These are phyloP conservation scores for Plantago ovata DNA, from an alignment of 257 asterid genomes.

Conservation along the genomic window DNA sequence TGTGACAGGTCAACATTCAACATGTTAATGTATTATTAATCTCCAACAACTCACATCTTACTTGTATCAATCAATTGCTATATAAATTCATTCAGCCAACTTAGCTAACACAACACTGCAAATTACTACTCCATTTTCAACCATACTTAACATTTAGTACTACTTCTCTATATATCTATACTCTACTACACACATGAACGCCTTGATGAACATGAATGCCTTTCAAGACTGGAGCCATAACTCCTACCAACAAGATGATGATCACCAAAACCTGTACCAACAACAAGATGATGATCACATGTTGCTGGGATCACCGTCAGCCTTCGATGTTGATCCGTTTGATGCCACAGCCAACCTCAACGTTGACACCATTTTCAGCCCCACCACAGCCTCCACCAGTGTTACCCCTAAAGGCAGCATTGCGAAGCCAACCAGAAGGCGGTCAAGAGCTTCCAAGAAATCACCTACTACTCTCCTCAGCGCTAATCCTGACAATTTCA, in stretches of 20 bases:
- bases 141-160: background rate
- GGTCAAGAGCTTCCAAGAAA: conserved; percentile 40
- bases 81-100: background rate
- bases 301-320: conserved; percentile 14
- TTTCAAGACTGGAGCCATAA: conserved; percentile 22
- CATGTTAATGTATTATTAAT: background rate
- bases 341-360: background rate
- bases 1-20: conserved; percentile 31
- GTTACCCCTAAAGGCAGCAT: conserved; percentile 14
- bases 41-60: background rate
- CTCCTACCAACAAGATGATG: conserved; percentile 12
- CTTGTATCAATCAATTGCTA: background rate
- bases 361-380: background rate
- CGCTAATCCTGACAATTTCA: conserved; percentile 40
- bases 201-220: conserved; percentile 23
- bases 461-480: conserved; percentile 35
- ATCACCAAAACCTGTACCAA: no score
- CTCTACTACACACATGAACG: background rate
- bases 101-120: no score
- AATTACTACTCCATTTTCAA: no score
- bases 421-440: conserved; percentile 25
- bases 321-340: conserved; percentile 13
- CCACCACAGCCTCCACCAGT: background rate
- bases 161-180: background rate
- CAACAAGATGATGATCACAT: no score